Base-by-base conservation (phyloP, 345 rosid species). In the Bruguiera gymnorhiza region DNA sequence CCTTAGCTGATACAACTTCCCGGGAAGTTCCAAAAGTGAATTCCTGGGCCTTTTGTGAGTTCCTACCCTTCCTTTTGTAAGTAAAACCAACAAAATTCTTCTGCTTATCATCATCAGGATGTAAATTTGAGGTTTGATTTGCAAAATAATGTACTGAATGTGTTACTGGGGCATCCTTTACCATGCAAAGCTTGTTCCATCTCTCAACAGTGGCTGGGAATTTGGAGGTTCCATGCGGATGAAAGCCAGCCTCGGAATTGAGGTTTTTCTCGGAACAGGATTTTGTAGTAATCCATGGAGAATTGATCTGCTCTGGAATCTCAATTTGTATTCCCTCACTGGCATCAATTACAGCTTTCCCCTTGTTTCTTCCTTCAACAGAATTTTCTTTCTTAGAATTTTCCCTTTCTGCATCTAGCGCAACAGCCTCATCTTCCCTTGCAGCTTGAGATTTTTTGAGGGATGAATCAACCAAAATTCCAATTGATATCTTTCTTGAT, bases 401-500 rank as follows among this genome's bases (percentile, higher is more conserved):
- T 62, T 36, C 66, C 75, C 58, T 80, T 29, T 83, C 79, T 60
- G 62, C 72, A 37, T 76, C 65, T 51, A 83, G 71, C 60, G 65
- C 52, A 48, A 63, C 62, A 67, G 46, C 73, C 60, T 69, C 78
- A 70, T 73, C 76, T 75, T 52, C 79, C 75, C 76, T 77, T 51
- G 69, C 69, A 32, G 73, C 55, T 79, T 36, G 79, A 62, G 62
- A 63, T 62, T 79, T 79, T 82, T 82, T 26, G 79, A 74, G 34
- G 18, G 60, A 75, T 61, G 91, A 73, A 73, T 86, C 92, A 8
- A 70, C 75, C 79, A 77, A 65, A 70, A 95, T 80, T 78, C 99
- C 99, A 36, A 95, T 85, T 27, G 97, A 92, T 26, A 90, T 82
- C 86, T 95, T 95, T 73, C 92, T 86, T 31, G 86, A 75, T 63